Base-by-base conservation (phyloP, 148 eudicot genomes). In the Pharnaceum exiguum region DNA sequence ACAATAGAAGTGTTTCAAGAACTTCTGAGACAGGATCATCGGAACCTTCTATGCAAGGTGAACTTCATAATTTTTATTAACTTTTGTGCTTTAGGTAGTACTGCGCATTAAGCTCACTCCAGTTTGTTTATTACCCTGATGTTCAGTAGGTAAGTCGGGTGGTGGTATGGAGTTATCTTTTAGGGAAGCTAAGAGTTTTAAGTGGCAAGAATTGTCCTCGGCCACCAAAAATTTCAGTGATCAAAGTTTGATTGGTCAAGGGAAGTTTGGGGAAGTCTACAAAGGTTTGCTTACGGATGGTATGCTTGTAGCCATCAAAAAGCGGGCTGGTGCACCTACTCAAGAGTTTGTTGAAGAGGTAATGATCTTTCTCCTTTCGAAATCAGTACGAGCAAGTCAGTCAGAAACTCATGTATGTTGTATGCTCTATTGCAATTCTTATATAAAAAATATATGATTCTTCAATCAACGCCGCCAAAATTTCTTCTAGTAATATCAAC, bases 201-300 rank as follows among this genome's bases (percentile, higher is more conserved):
- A 62, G 24, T 72, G 89, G 74, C 84, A 84, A 57, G 97, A 91
- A 59, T 67, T 91, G 70, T 76, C 79, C 15, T 54, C 59, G 17
- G 95, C 97, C 13, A 87, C 96, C 62, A 79, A 77, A 71, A 75
- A 77, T 45, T 91, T 91, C 54, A 69, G 77, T 40, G 84, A 78
- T 59, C 91, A 77, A 62, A 75, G 77, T 72, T 74, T 91, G 73
- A 91, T 91, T 33, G 97, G 97, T 18, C 87, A 75, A 65, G 97
- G 97, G 55, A 91, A 91, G 74, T 91, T 91, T 67, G 97, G 97
- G 29, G 96, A 76, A 60, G 97, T 91, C 12, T 91, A 84, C 50
- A 87, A 91, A 82, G 97, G 96, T 29, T 71, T 87, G 77, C 89
- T 91, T 61, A 71, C 79, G 61, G 95, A 91, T 77, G 97, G 97